Percentiles rank a stretch among this genome's conserved stretches.
phyloP scores from a whole-genome alignment of 805 yeast species.

The Myxozyma monticola region DNA sequence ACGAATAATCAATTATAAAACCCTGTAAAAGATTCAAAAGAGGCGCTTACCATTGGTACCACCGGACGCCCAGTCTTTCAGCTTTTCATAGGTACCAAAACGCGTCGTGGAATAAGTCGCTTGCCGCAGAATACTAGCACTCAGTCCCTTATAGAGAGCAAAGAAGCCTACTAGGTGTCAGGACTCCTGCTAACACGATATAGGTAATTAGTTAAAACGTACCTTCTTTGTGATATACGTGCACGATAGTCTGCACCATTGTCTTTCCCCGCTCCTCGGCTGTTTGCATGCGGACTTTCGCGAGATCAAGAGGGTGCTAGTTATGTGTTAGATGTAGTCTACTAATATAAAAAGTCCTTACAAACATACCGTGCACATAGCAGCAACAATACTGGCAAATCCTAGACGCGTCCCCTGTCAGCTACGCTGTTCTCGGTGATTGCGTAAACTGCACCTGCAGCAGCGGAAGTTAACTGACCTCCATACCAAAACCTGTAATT shows the following conservation, averaged over 20 bases:
- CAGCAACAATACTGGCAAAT: conserved; percentile 43
- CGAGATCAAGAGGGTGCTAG: conserved; percentile 77
- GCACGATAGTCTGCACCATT: conserved; percentile 59
- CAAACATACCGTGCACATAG: conserved; percentile 37
- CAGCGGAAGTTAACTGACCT: too few species aligned
- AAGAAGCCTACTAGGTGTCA: conserved; percentile 37
- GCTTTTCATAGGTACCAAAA: conserved; percentile 79
- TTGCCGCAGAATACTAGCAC: conserved; percentile 80
- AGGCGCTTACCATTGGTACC: conserved; percentile 15
- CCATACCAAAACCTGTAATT: conserved; percentile 46
- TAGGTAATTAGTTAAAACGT: neutral
- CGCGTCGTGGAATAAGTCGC: conserved; percentile 85
- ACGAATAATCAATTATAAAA: conserved; percentile 35
- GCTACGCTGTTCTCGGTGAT: neutral
- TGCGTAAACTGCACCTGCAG: too few species aligned
- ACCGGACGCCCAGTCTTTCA: conserved; percentile 51
- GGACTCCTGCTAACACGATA: too few species aligned
- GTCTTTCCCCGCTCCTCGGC: conserved; percentile 67
- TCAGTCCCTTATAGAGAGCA: conserved; percentile 76
- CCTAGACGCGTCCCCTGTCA: conserved; percentile 18
- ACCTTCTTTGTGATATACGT: conserved; percentile 65
- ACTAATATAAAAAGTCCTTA: neutral
- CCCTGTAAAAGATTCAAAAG: neutral
- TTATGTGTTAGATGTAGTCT: neutral
- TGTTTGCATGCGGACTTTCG: conserved; percentile 84